Evolutionary conservation across 257 asterid species (phyloP).

Genomic region (Solanum habrochaites): DNA sequence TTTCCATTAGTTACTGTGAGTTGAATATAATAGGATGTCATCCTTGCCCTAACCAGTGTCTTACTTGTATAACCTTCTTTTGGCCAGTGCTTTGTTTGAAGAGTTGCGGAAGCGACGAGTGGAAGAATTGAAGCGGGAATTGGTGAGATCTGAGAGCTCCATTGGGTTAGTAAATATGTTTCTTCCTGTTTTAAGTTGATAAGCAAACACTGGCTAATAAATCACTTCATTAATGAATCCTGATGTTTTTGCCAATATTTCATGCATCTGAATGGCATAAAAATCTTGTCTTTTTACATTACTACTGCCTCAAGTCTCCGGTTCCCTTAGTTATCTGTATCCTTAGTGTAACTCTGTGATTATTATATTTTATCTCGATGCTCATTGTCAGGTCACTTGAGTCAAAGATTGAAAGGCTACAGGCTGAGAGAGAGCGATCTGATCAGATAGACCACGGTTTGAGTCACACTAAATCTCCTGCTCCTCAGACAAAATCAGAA

Average conservation of each 20-base stretch:
- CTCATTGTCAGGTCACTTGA: conserved; percentile 51
- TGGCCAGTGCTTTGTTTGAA: conserved; percentile 69
- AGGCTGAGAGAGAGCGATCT: conserved; percentile 29
- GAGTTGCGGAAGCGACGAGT: conserved; percentile 70
- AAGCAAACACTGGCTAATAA: background rate
- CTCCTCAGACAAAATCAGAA: conserved; percentile 36
- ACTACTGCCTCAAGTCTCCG: background rate
- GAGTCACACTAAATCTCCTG: conserved; percentile 36
- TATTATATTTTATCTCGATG: background rate
- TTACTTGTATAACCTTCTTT: background rate
- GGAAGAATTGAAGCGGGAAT: conserved; percentile 63
- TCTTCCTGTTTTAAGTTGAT: background rate
- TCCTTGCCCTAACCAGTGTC: background rate
- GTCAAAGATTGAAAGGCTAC: conserved; percentile 47
- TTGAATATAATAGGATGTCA: background rate
- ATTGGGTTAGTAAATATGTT: conserved; percentile 52
- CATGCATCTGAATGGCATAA: background rate
- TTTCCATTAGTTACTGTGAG: background rate
- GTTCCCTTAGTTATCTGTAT: background rate
- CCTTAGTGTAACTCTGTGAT: background rate
- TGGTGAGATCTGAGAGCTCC: conserved; percentile 65
- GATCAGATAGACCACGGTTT: conserved; percentile 23
- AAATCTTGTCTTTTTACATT: background rate
- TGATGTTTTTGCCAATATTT: background rate
- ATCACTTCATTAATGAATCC: background rate